Evolutionary conservation across 257 asterid species (phyloP), one percentile per base, ranked within the genome.

Genomic region (Nemophila menziesii): DNA sequence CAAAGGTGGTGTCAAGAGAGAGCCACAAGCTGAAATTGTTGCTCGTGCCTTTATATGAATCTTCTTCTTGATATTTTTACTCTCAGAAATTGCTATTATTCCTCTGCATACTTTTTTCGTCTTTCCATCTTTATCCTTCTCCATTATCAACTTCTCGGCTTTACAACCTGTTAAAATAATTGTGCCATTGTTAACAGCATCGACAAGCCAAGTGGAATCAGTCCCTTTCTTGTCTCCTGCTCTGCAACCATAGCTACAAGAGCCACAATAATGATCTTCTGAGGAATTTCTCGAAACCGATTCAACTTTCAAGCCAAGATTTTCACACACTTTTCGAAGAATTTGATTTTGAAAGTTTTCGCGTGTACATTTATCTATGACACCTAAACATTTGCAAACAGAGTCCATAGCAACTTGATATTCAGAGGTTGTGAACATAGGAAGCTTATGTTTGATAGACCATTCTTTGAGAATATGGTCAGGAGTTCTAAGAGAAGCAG

Each of bases 221-320:
- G 83, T 56, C 19, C 97, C 97, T 39, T 71, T 83, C 54, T 87
- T 87, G 41, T 80, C 93, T 10, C 95, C 97, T 36, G 73, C 65
- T 66, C 68, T 73, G 70, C 97, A 87, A 39, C 97, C 95, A 21
- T 73, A 79, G 37, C 93, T 42, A 51, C 97, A 87, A 20, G 97
- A 80, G 49, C 97, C 93, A 19, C 97, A 87, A 51, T 73, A 80
- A 55, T 87, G 95, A 51, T 71, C 53, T 41, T 68, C 75, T 0
- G 97, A 73, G 8, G 74, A 67, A 44, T 87, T 87, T 44, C 92
- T 77, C 11, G 92, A 71, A 19, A 75, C 77, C 0, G 49, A 13
- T 20, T 64, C 81, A 5, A 80, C 73, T 34, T 74, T 63, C 22
- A 75, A 50, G 36, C 92, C 95, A 39, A 83, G 93, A 53, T 69